Evolutionary conservation across 345 rosid genomes (phyloP), one percentile per base, ranked within the genome.

Genomic region (Gossypioides kirkii): DNA sequence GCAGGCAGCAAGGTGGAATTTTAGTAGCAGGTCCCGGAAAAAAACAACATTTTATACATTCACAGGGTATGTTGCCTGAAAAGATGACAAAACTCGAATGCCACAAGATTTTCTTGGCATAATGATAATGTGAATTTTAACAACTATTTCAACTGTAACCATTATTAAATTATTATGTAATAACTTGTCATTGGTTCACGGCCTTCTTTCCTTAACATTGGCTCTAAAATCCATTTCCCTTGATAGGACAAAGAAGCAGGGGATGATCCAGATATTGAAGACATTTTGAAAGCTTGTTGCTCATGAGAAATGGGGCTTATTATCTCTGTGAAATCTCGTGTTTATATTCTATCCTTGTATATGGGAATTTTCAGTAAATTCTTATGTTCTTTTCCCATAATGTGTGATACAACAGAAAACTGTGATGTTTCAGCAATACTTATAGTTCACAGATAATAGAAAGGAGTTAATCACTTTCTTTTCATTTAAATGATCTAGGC

Each of bases 1-100:
- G 77, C 90, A 92, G 98, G 98, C 90, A 85, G 86, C 97, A 92
- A 78, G 99, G 99, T 42, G 99, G 98, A 71, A 84, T 90, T 75
- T 76, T 95, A 74, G 91, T 92, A 73, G 97, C 98, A 70, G 98
- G 99, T 32, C 96, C 62, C 25, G 98, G 98, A 13, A 86, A 88
- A 88, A 79, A 52, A 82, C 17, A 95, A 86, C 80, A 83, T 95
- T 72, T 89, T 85, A 55, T 92, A 92, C 84, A 83, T 95, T 68
- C 91, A 88, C 87, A 88, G 82, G 92, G 99, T 94, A 58, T 28
- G 54, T 71, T 50, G 8, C 10, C 36, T 58, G 49, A 41, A 46
- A 32, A 13, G 28, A 32, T 28, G 17, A n/a, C 23, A 22, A 22
- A 55, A 23, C 10, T 1, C 16, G 8, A 61, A 47, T 0, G 65